Evolutionary conservation across 768 basidiomycete species (phyloP), one percentile per base, ranked within the genome.

Genomic region (Neoboletus magnificus): DNA sequence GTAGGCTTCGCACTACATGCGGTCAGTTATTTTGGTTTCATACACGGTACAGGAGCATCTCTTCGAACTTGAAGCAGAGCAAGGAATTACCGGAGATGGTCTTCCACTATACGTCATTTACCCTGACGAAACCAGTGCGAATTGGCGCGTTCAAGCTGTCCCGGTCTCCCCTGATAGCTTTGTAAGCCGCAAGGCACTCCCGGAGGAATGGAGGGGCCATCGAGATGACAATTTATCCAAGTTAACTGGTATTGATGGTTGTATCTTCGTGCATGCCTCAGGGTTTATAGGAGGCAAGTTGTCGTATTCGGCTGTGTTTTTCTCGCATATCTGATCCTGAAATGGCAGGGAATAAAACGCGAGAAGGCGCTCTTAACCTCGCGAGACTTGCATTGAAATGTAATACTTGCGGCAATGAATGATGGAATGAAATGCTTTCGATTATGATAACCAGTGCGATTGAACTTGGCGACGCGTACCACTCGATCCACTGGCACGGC

Each of bases 91-190:
- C 2, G 66, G 71, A 1, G 69, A 81, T 9, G 74, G 77, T 49
- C 77, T 84, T 59, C 86, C 91, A 4, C 77, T 89, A 35, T 98
- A 98, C 69, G 79, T 94, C 50, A 76, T 99, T 51, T 98, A 98
- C 69, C 89, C 93, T 1, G 95, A 98, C 62, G 91, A 92, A 68
- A 77, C 75, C 1, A 77, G 62, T 42, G 79, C 76, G 7, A 86
- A 79, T 66, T 99, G 95, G 95, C 85, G 97, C 40, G 74, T 99
- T 43, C 96, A 98, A 68, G 95, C 96, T 8, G 90, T 99, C 18
- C 88, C 96, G 7, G 72, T 86, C 45, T 77, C 85, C 0, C 76
- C 90, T 1, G 89, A 91, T 62, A 91, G 88, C 67, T 99, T 98
- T 62, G 82, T 87, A 66, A 94, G 88, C 71, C 82, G 96, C 30